Conservation (phyloP, 805 yeast genomes). For the Tetrapisispora namnaoensis region DNA sequence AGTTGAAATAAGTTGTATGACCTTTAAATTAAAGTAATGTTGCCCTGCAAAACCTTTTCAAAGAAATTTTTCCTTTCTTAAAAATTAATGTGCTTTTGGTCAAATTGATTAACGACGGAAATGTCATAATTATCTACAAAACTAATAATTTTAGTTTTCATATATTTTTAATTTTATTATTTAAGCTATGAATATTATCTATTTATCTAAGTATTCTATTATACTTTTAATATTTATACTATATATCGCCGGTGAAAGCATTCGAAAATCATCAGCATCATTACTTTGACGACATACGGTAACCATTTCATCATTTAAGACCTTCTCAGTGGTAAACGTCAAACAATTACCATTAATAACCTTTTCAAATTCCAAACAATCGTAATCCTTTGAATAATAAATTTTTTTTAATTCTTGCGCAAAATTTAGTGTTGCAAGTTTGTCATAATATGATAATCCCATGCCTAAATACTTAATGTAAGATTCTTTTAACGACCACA, state of each 20-base stretch:
- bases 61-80: too few relatives aligned
- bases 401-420: background rate
- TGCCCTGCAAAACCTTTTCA: too few relatives aligned
- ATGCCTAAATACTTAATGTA: slow-evolving; percentile 57
- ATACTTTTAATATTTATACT: background rate
- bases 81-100: too few relatives aligned
- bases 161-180: background rate
- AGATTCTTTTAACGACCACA: slow-evolving; percentile 77
- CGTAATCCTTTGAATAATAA: background rate
- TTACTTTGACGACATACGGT: background rate
- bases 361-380: background rate
- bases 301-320: background rate
- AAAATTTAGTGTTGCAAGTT: background rate
- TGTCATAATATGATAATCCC: slow-evolving; percentile 38
- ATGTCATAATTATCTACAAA: too few relatives aligned
- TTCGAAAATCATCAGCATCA: background rate
- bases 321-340: background rate
- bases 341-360: background rate
- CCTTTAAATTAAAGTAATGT: too few relatives aligned
- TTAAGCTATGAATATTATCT: background rate
- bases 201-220: background rate
- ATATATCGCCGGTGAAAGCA: background rate
- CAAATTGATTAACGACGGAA: too few relatives aligned
- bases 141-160: too few relatives aligned
- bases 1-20: too few relatives aligned